Evolutionary conservation across 352 stramenopile species (phyloP), one percentile per base, ranked within the genome.

Genomic region (Phytophthora cajani): DNA sequence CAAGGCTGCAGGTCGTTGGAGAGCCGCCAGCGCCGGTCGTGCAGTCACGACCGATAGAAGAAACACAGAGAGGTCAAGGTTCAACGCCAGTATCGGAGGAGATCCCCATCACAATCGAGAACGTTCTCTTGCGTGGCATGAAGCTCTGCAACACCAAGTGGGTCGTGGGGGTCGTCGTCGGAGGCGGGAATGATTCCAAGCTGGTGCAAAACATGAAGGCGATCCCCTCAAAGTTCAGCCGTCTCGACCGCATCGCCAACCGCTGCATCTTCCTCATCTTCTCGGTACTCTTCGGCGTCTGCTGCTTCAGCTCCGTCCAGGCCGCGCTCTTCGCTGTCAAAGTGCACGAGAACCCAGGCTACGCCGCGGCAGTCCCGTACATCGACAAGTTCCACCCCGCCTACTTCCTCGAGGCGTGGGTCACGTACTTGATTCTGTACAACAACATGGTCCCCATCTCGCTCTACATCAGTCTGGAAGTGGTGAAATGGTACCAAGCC

Each of bases 381-480:
- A 69, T 88, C 21, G 58, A 65, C 2, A 32, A 75, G 16, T 85
- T 85, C 14, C 69, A 61, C 21, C 58, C 72, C 0, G 78, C 58
- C 0, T 78, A 79, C 21, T 84, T 90, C n/a, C 38, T 88, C 0
- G 80, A 93, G 57, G 75, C 77, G 0, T 95, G 88, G 83, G 52
- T 94, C 19, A 95, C 88, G 27, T 94, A 92, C 58, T 65, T 96
- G 51, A 94, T 96, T 55, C 52, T 96, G 30, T 96, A 96, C 82
- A 94, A 96, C 73, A 95, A 95, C 71, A 90, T 96, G 82, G 84
- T 99, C 12, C 98, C 98, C 5, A 96, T 99, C 42, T 99, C 94
- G 58, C 77, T 99, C 2, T 99, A 99, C 79, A 98, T 99, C 30
- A 98, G 94, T 23, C 78, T 99, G 2, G 95, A 99, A 69, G 86